Base-by-base conservation (phyloP, 495 filamentous ascomycete species). In the Friedmanniomyces endolithicus region DNA sequence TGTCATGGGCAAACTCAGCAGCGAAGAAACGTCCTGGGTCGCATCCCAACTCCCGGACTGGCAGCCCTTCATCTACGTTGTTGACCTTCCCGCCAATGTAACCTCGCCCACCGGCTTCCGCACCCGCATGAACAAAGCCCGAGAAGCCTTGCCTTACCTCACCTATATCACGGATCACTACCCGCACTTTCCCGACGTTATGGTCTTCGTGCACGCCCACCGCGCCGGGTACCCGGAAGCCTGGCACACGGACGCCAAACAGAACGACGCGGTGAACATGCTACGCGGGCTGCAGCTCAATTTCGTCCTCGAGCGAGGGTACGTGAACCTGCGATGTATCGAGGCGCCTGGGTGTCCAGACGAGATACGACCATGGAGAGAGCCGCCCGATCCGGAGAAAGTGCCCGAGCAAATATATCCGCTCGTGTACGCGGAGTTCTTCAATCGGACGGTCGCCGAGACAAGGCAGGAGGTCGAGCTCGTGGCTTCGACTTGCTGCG, bases 91-190 rank as follows among this genome's bases (percentile, higher is more conserved):
- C 22, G n/a, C 25, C 33, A 53, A 56, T 35, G 33, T 0, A 1
- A 49, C 31, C 1, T 61, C 58, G 1, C 53, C 58, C 31, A 52
- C 53, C 6, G 58, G 58, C 31, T 49, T 40, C 23, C 23, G 48
- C 11, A 61, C 58, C 19, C n/a, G 19, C n/a, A 57, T 53, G 20
- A 57, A 57, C 62, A 88, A 87, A 65, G 85, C 83, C 14, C 78
- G 85, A 57, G 85, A 90, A 66, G 83, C 83, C 11, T 82, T 88
- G 74, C 72, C 83, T 12, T 88, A 89, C 64, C 69, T 86, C 50
- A 82, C 78, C 44, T 87, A 81, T 60, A 76, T 87, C 54, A 76
- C 84, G 64, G 82, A 87, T 63, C 74, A 82, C 64, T 88, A 88
- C 68, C 75, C 85, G 48, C 52, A 73, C 16, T 70, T 88, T 9